Percentiles rank a stretch among this genome's conserved stretches.
Conservation (phyloP, 2,329 filamentous ascomycete species). For the Zalaria sp. region DNA sequence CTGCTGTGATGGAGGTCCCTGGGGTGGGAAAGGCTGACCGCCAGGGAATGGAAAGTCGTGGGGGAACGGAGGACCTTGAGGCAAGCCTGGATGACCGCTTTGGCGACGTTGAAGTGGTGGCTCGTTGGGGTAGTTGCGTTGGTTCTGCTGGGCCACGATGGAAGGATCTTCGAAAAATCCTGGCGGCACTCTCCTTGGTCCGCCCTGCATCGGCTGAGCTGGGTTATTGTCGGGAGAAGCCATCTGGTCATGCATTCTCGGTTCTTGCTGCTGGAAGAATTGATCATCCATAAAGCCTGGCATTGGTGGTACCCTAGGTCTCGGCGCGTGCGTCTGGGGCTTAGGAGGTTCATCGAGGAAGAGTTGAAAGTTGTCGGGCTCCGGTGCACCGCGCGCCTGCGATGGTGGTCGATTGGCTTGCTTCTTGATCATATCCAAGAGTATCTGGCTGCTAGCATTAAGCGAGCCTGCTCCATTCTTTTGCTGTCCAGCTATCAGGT, state of each 20-base stretch:
- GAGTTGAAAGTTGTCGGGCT: slow-evolving; percentile 19
- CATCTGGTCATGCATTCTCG: slow-evolving; percentile 2
- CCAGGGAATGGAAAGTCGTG: slow-evolving; percentile 5
- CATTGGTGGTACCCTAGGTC: slow-evolving; percentile 18
- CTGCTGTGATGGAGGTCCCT: slow-evolving; percentile 3
- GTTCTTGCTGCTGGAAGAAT: slow-evolving; percentile 9
- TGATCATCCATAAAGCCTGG: slow-evolving; percentile 21
- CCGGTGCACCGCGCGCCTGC: slow-evolving; percentile 12
- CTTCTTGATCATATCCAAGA: slow-evolving; percentile 68
- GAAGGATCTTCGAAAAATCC: slow-evolving; percentile 19
- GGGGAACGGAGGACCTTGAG: slow-evolving; percentile 11
- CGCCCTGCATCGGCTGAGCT: too few relatives aligned
- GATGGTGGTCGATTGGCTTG: slow-evolving; percentile 21
- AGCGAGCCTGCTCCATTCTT: slow-evolving; percentile 32
- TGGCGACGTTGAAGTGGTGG: slow-evolving; percentile 11
- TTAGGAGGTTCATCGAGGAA: slow-evolving; percentile 18
- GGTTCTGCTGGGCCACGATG: slow-evolving; percentile 15
- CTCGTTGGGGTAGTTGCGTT: slow-evolving; percentile 13
- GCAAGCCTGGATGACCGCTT: slow-evolving; percentile 12
- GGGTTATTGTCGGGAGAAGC: slow-evolving; percentile 2
- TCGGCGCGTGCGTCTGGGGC: slow-evolving; percentile 21
- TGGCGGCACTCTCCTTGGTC: slow-evolving; percentile 9
- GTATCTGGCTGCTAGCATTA: slow-evolving; percentile 56
- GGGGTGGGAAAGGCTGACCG: slow-evolving; percentile 4
- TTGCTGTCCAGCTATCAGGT: slow-evolving; percentile 23